A percentile compares a stretch with the other conserved stretches of the same genome.
These are phyloP conservation scores for Pseudophaeomoniella oleicola DNA, from an alignment of 2,329 filamentous ascomycete species.

Conservation along the genomic window DNA sequence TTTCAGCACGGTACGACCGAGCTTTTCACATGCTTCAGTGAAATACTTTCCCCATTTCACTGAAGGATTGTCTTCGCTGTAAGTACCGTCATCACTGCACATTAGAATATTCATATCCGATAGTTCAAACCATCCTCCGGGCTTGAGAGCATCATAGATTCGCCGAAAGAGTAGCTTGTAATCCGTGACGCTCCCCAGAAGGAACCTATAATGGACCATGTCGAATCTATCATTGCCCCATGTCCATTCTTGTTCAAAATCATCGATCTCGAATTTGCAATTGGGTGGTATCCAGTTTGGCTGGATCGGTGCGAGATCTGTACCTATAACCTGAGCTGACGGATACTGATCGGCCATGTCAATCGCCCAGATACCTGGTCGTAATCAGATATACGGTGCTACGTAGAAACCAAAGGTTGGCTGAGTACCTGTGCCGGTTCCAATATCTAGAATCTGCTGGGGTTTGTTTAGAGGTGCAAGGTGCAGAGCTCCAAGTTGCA, in stretches of 20 bases:
- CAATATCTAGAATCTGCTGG: slow-evolving; percentile 15
- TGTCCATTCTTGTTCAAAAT: slow-evolving; percentile 11
- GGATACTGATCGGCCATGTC: no score
- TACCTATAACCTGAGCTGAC: no score
- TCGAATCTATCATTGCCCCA: slow-evolving; percentile 11
- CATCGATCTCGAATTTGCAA: slow-evolving; percentile 17
- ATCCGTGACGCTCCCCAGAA: slow-evolving; percentile 15
- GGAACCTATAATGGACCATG: slow-evolving; percentile 13
- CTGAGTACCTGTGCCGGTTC: slow-evolving; percentile 42
- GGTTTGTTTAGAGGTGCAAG: slow-evolving; percentile 1
- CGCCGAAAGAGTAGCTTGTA: slow-evolving; percentile 2
- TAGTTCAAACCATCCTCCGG: slow-evolving; percentile 28
- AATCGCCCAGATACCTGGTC: no score
- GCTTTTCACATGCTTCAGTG: no score
- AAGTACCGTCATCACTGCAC: slow-evolving; percentile 17
- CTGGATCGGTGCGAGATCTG: slow-evolving; percentile 4
- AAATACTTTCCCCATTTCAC: no score
- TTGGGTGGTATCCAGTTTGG: slow-evolving; percentile 15
- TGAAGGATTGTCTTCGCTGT: no score
- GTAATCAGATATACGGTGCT: no score
- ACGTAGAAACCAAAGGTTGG: no score
- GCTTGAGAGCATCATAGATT: slow-evolving; percentile 13
- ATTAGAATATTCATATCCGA: slow-evolving; percentile 16
- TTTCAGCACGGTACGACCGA: no score
- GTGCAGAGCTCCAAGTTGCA: slow-evolving; percentile 2